Evolutionary conservation across 441 rosid genomes (phyloP), one percentile per base, ranked within the genome.

Genomic region (Theobroma grandiflorum): DNA sequence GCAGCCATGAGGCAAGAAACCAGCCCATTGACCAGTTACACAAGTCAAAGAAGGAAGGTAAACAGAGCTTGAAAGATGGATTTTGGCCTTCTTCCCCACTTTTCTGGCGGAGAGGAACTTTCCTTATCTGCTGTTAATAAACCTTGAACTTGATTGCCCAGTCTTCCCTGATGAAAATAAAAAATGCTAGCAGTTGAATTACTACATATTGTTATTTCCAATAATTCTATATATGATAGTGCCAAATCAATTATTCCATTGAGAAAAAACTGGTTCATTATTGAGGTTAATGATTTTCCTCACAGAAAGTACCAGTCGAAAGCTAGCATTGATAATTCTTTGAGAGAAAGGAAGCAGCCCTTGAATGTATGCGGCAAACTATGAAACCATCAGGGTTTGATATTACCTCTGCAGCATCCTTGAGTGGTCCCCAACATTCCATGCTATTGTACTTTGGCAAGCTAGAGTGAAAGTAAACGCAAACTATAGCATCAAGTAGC

Each of bases 401-500:
- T n/a, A 33, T 76, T 87, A 92, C 98, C 96, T 84, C 71, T 47
- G 89, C 87, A 84, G 95, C 98, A 79, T 95, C 93, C 84, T 85
- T 88, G 65, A 95, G 88, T 33, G 93, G 88, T 42, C 98, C 98
- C 97, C 97, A 95, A 80, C 90, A 91, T 81, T 95, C 96, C 22
- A 91, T 78, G 18, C 93, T 85, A 59, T 95, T 94, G 89, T 88
- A 93, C 78, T 88, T 85, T 22, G 84, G 88, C 43, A 90, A 86
- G 78, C 93, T 86, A 18, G 96, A 95, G 78, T 94, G 99, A 78
- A 95, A 95, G 80, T 94, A 94, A 61, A 94, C 93, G 89, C 93
- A 85, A 78, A 91, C 98, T 69, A 85, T 75, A 57, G 96, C 86
- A 75, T 95, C 91, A 86, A 80, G 72, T 73, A 95, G 81, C 88